These are phyloP conservation scores for Suillus ampliporus DNA, from an alignment of 768 basidiomycete genomes.

Conservation along the genomic window DNA sequence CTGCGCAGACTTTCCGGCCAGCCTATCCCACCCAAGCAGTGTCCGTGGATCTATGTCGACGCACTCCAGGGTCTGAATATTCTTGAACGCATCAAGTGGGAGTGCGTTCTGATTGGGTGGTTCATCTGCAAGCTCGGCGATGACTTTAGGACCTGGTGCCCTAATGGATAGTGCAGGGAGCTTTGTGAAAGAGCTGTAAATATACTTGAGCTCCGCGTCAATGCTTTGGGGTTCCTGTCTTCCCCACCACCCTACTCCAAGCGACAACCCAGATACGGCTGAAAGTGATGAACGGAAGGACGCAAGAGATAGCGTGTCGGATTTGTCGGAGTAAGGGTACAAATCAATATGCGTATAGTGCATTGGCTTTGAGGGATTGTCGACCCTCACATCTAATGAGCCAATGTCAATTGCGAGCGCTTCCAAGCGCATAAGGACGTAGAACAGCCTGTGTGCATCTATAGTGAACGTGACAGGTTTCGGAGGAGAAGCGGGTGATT, in stretches of 20 bases:
- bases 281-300: constrained; percentile 82
- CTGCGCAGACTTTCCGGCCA: constrained; percentile 73
- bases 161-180: constrained; percentile 77
- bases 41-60: constrained; percentile 83
- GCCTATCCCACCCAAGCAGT: constrained; percentile 82
- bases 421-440: constrained; percentile 86
- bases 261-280: constrained; percentile 73
- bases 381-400: constrained; percentile 77
- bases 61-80: constrained; percentile 75
- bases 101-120: constrained; percentile 75
- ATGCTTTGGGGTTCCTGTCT: constrained; percentile 59
- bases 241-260: constrained; percentile 78
- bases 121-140: constrained; percentile 72
- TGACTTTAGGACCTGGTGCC: constrained; percentile 66
- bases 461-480: constrained; percentile 71
- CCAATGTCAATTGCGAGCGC: constrained; percentile 79
- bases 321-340: constrained; percentile 59
- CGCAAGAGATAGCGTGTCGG: constrained; percentile 74
- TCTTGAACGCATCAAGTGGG: constrained; percentile 87
- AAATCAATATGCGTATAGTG: constrained; percentile 63
- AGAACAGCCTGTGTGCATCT: constrained; percentile 87
- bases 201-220: constrained; percentile 80
- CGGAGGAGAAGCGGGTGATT: constrained; percentile 40
- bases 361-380: constrained; percentile 77
- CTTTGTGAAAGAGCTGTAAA: constrained; percentile 91